A percentile compares a stretch with the other conserved stretches of the same genome.
Conservation (phyloP, 208 protist species). For the Leishmania turanica region DNA sequence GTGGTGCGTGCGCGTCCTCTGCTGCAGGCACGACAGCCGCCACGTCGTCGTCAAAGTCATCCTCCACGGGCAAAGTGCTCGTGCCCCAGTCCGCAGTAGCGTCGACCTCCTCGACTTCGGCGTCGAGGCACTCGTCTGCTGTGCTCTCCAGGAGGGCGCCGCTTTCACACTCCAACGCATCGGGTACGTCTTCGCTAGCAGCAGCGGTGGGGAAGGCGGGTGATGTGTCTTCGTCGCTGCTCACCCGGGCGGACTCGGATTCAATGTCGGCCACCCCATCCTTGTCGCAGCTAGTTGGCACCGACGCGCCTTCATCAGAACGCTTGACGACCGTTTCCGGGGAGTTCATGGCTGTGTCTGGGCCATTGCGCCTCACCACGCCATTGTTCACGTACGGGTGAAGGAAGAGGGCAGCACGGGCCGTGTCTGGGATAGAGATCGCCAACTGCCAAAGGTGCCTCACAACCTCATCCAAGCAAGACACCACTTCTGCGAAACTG, state of each 20-base stretch:
- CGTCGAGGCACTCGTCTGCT: not conserved
- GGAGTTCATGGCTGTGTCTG: not conserved
- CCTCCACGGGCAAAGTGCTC: not conserved
- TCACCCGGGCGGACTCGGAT: not conserved
- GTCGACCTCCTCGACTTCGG: not conserved
- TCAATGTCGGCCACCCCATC: not conserved
- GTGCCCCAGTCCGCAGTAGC: not conserved
- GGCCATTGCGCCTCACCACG: not conserved
- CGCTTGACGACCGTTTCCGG: not conserved
- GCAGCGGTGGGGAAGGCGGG: not conserved
- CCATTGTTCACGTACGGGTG: not conserved
- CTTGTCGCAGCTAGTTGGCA: not conserved
- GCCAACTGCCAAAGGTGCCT: constrained; percentile 24
- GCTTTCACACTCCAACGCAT: not conserved
- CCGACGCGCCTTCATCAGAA: not conserved
- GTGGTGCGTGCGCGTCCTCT: not conserved
- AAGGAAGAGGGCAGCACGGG: constrained; percentile 1
- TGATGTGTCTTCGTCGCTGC: not conserved
- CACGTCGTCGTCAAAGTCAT: not conserved
- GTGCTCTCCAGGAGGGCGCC: not conserved
- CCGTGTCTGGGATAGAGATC: constrained; percentile 17
- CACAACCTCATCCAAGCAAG: constrained; percentile 10
- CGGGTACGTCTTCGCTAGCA: not conserved
- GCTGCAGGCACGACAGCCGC: not conserved
- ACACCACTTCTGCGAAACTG: not conserved